Conservation (phyloP, 139 green algal species). For the Volvox africanus region DNA sequence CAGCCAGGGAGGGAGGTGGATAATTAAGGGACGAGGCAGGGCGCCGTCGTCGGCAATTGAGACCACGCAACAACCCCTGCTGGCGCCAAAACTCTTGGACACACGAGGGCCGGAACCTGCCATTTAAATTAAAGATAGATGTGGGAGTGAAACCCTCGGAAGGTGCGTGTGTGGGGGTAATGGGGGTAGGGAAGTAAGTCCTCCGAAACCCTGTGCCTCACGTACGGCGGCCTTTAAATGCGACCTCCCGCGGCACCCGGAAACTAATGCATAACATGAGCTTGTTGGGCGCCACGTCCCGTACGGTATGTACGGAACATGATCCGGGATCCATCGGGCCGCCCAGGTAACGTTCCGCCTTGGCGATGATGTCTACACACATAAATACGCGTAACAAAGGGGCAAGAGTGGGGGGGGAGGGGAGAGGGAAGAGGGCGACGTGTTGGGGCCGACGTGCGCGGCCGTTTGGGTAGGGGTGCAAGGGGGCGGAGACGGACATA, state of each 20-base stretch:
- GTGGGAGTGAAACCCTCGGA: not conserved
- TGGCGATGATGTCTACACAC: constrained; percentile 65
- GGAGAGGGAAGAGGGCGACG: not conserved
- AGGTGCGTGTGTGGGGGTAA: not conserved
- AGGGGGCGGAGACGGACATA: too few species aligned
- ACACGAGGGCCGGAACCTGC: too few species aligned
- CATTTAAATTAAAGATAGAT: not conserved
- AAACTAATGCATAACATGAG: constrained; percentile 94
- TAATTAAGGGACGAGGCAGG: too few species aligned
- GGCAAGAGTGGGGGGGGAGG: not conserved
- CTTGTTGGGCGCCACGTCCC: constrained; percentile 95
- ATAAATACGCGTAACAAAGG: too few species aligned
- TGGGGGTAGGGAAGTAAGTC: too few species aligned
- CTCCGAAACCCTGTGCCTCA: too few species aligned
- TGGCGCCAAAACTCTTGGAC: too few species aligned
- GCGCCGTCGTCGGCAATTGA: too few species aligned
- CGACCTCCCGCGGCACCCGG: constrained; percentile 76
- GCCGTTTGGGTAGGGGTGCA: too few species aligned
- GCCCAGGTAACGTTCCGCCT: constrained; percentile 76
- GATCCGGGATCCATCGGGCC: constrained; percentile 64
- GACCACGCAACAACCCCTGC: too few species aligned
- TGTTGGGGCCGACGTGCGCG: too few species aligned
- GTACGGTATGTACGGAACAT: constrained; percentile 74
- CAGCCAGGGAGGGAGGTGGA: too few species aligned
- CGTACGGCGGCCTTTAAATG: constrained; percentile 60